A percentile compares a stretch with the other conserved stretches of the same genome.
Evolutionary conservation across 2,329 filamentous ascomycete species (phyloP).

Genomic region (Samsoniella hepiali): DNA sequence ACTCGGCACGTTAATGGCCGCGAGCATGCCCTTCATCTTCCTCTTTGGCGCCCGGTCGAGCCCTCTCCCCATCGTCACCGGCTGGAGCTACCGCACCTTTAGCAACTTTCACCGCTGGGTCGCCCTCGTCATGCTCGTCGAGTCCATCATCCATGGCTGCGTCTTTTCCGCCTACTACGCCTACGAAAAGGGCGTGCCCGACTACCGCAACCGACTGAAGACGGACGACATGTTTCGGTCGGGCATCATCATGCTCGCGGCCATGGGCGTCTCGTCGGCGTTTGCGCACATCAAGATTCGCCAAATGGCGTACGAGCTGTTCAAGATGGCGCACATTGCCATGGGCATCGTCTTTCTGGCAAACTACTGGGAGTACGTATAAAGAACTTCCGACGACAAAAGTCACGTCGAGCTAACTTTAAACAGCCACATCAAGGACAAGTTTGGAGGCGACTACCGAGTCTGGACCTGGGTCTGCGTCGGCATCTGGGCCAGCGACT

Average conservation of each 20-base stretch:
- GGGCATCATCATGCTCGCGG: constrained; percentile 11
- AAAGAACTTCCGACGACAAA: neutral
- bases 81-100: constrained; percentile 61
- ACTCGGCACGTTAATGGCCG: constrained; percentile 55
- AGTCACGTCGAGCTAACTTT: neutral
- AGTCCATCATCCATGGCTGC: constrained; percentile 51
- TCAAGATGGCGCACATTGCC: constrained; percentile 43
- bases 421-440: constrained; percentile 21
- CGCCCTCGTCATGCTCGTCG: constrained; percentile 53
- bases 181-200: constrained; percentile 20
- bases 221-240: constrained; percentile 4
- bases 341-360: constrained; percentile 44
- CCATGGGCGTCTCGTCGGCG: constrained; percentile 15
- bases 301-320: constrained; percentile 40
- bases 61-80: constrained; percentile 57
- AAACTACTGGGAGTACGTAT: constrained; percentile 43
- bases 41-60: constrained; percentile 62
- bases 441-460: constrained; percentile 22
- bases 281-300: constrained; percentile 18
- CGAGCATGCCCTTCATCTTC: constrained; percentile 58
- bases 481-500: constrained; percentile 43
- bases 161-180: constrained; percentile 24
- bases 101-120: constrained; percentile 62
- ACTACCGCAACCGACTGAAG: constrained; percentile 2
- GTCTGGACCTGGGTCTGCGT: constrained; percentile 39